These are phyloP conservation scores for Lactarius deliciosus DNA, from an alignment of 768 basidiomycete genomes.

Conservation along the genomic window DNA sequence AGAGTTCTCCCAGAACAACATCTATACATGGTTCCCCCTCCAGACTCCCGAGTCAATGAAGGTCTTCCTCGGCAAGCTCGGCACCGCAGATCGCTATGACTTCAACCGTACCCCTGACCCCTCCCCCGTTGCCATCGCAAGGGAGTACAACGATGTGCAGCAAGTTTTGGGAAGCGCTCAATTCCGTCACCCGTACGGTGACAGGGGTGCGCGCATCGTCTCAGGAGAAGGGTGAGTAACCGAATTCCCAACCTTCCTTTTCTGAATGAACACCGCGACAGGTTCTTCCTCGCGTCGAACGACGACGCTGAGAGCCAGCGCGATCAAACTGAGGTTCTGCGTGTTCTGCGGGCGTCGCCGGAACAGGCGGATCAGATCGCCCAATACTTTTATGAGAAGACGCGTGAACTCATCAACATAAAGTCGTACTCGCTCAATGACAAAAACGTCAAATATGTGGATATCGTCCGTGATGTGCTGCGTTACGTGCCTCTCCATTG, in stretches of 20 bases:
- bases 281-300: conserved; percentile 65
- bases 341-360: conserved; percentile 47
- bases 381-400: conserved; percentile 64
- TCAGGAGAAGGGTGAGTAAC: conserved; percentile 56
- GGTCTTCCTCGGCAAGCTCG: conserved; percentile 54
- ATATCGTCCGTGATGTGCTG: conserved; percentile 69
- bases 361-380: conserved; percentile 52
- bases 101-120: conserved; percentile 47
- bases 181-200: conserved; percentile 52
- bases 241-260: neutral
- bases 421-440: conserved; percentile 60
- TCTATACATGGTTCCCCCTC: conserved; percentile 87
- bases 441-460: conserved; percentile 52
- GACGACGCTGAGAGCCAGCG: conserved; percentile 41
- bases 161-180: conserved; percentile 50
- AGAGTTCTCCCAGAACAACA: conserved; percentile 64
- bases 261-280: conserved; percentile 32
- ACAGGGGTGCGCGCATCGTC: conserved; percentile 53
- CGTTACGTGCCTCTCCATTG: conserved; percentile 65
- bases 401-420: conserved; percentile 52
- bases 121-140: conserved; percentile 37
- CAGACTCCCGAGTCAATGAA: conserved; percentile 77
- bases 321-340: conserved; percentile 49
- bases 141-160: conserved; percentile 51
- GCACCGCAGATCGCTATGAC: conserved; percentile 54